Conservation (phyloP, 805 yeast species). For the Starmerella cellae region DNA sequence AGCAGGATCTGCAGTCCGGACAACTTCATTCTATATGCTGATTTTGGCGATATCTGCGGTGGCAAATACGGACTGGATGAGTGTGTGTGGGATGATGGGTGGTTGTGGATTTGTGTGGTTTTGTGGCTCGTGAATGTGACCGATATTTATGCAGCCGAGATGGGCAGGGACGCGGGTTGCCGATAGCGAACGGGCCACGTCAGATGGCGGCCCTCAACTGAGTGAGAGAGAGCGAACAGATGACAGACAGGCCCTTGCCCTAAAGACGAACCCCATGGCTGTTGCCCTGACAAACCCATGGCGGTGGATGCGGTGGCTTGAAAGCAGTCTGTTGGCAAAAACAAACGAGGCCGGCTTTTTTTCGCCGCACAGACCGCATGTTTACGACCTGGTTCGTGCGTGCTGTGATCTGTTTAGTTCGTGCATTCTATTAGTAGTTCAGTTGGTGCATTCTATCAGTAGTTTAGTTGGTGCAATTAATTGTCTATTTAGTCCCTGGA, state of each 20-base stretch:
- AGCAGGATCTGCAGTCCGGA: conserved; percentile 26
- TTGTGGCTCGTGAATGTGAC: too few relatives aligned
- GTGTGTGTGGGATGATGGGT: background rate
- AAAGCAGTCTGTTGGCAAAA: background rate
- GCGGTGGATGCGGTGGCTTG: too few relatives aligned
- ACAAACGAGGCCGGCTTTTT: background rate
- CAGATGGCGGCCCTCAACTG: background rate
- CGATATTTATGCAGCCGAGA: too few relatives aligned
- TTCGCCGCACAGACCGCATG: background rate
- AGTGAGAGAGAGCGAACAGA: background rate
- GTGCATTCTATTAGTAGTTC: too few relatives aligned
- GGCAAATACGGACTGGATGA: background rate
- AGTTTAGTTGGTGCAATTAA: too few relatives aligned
- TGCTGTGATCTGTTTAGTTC: too few relatives aligned
- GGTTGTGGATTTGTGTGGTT: background rate
- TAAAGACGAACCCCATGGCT: too few relatives aligned
- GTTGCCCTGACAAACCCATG: too few relatives aligned
- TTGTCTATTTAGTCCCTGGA: too few relatives aligned
- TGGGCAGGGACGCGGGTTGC: too few relatives aligned
- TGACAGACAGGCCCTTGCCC: background rate
- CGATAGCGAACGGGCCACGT: background rate
- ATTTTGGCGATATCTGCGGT: background rate
- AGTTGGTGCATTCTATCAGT: too few relatives aligned
- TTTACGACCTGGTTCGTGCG: too few relatives aligned
- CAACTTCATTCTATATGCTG: conserved; percentile 34